Evolutionary conservation across 805 yeast species (phyloP).

Genomic region (Clavispora fructus): DNA sequence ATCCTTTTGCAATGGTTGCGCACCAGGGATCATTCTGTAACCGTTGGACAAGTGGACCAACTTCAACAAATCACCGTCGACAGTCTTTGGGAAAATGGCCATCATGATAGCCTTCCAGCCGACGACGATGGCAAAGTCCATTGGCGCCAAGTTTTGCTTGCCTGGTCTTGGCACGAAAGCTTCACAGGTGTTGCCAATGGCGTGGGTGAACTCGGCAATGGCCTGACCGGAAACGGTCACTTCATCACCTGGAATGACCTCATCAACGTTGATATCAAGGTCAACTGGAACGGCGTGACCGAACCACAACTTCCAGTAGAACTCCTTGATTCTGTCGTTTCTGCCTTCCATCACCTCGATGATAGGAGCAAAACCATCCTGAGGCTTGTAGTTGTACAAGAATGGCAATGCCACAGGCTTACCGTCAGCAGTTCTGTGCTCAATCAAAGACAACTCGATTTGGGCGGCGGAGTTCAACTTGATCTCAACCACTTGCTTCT

Average conservation of each 20-base stretch:
- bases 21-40: slow-evolving; percentile 89
- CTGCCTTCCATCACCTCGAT: slow-evolving; percentile 85
- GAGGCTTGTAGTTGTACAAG: slow-evolving; percentile 72
- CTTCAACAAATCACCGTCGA: slow-evolving; percentile 93
- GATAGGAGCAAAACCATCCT: slow-evolving; percentile 94
- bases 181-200: slow-evolving; percentile 95
- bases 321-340: slow-evolving; percentile 87
- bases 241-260: slow-evolving; percentile 65
- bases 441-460: slow-evolving; percentile 73
- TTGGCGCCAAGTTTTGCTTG: slow-evolving; percentile 84
- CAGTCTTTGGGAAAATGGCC: slow-evolving; percentile 94
- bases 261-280: slow-evolving; percentile 65
- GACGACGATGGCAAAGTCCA: slow-evolving; percentile 97
- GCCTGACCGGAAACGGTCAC: slow-evolving; percentile 67
- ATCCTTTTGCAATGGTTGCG: slow-evolving; percentile 81
- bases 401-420: slow-evolving; percentile 71
- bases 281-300: slow-evolving; percentile 57
- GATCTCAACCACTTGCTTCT: slow-evolving; percentile 61
- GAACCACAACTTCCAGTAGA: slow-evolving; percentile 98
- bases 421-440: slow-evolving; percentile 79
- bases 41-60: slow-evolving; percentile 94
- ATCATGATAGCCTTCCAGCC: slow-evolving; percentile 98
- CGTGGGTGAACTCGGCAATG: slow-evolving; percentile 90
- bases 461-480: slow-evolving; percentile 43
- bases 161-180: slow-evolving; percentile 89